Conservation (phyloP, 768 basidiomycete species). For the Paxillus involutus region DNA sequence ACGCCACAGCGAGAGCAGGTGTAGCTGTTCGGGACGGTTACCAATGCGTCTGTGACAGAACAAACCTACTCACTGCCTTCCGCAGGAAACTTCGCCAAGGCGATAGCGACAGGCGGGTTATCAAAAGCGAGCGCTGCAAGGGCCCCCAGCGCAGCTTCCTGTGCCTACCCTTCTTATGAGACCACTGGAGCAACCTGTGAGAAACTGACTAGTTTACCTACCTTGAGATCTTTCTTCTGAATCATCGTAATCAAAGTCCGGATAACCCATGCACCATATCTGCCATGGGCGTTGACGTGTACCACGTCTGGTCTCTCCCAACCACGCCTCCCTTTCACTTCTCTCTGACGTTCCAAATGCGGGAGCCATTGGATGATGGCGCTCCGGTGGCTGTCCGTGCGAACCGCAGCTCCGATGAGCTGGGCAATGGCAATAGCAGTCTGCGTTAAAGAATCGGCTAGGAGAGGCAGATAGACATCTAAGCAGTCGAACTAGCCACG, state of each 20-base stretch:
- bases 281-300: slow-evolving; percentile 37
- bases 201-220: slow-evolving; percentile 8
- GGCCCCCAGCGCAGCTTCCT: slow-evolving; percentile 65
- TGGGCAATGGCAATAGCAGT: slow-evolving; percentile 54
- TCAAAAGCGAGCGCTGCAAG: slow-evolving; percentile 69
- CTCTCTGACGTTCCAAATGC: slow-evolving; percentile 50
- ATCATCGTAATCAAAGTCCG: slow-evolving; percentile 50
- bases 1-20: slow-evolving; percentile 38
- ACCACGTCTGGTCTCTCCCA: slow-evolving; percentile 65
- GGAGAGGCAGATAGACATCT: slow-evolving; percentile 67
- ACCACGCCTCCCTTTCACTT: slow-evolving; percentile 59
- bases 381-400: slow-evolving; percentile 47
- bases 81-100: slow-evolving; percentile 42
- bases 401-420: slow-evolving; percentile 53
- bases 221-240: slow-evolving; percentile 55
- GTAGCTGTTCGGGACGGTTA: slow-evolving; percentile 8
- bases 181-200: not conserved
- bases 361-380: slow-evolving; percentile 65
- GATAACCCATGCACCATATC: slow-evolving; percentile 60
- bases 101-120: slow-evolving; percentile 50
- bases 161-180: slow-evolving; percentile 39
- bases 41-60: slow-evolving; percentile 3
- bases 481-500: slow-evolving; percentile 51
- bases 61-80: slow-evolving; percentile 40
- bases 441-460: slow-evolving; percentile 44